Evolutionary conservation across 2,329 filamentous ascomycete genomes (phyloP).

Genomic region (Cladophialophora chaetospira): DNA sequence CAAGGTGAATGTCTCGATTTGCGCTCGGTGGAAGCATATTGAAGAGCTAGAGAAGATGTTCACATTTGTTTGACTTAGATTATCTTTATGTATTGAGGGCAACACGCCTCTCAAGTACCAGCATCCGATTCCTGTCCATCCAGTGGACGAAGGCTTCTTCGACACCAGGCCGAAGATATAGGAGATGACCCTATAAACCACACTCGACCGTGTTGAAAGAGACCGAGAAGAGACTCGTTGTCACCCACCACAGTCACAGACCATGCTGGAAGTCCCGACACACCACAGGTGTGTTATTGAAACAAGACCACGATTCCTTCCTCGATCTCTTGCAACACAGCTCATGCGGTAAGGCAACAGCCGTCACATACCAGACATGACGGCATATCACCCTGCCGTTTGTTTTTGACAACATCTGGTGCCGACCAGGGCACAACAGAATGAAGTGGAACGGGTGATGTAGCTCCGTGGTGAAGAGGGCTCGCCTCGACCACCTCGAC

Average conservation of each 20-base stretch:
- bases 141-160: constrained; percentile 42
- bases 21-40: too few species aligned
- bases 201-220: constrained; percentile 16
- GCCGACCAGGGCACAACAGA: constrained; percentile 41
- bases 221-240: background rate
- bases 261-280: constrained; percentile 38
- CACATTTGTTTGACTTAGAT: constrained; percentile 40
- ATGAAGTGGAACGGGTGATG: constrained; percentile 10
- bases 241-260: constrained; percentile 38
- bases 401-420: constrained; percentile 27
- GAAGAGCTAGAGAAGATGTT: constrained; percentile 24
- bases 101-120: constrained; percentile 35
- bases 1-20: too few species aligned
- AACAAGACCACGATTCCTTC: constrained; percentile 12
- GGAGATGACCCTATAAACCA: constrained; percentile 56
- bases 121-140: constrained; percentile 53
- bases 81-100: constrained; percentile 42
- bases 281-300: constrained; percentile 34
- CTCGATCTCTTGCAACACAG: constrained; percentile 11
- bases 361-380: constrained; percentile 43
- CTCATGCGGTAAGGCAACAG: constrained; percentile 30
- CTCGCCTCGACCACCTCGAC: constrained; percentile 26
- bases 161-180: constrained; percentile 54
- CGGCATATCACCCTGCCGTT: constrained; percentile 34
- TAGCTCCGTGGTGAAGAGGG: constrained; percentile 11